Base-by-base conservation (phyloP, 2,329 filamentous ascomycete genomes). In the Talaromyces sp. region DNA sequence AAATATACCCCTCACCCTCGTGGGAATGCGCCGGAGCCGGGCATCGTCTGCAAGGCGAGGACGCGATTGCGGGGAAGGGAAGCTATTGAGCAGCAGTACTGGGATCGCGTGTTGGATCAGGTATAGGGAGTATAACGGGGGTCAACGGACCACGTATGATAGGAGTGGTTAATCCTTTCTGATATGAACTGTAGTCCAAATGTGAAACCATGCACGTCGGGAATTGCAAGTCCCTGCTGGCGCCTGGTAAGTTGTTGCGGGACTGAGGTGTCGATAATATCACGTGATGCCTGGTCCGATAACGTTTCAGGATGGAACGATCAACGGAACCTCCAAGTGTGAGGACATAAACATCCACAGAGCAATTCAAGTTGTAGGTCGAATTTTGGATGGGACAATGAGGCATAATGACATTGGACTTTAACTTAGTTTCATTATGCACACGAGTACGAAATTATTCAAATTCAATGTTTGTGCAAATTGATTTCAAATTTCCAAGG, bases 11-110 rank as follows among this genome's bases (percentile, higher is more conserved):
- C 64, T 56, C 65, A 71, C 64, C 69, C 65, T 62, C 64, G 63
- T 57, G 65, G 65, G 56, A 65, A 63, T 50, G 63, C 61, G 52
- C 62, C 60, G 62, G 67, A 61, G 59, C 55, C 58, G 63, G 64
- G 64, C 66, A 73, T 73, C 65, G 63, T 74, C 65, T 55, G 57
- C 57, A 55, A 57, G 52, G 54, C 57, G 56, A 58, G 56, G 61
- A 63, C 67, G 68, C 66, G 68, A 70, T 63, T 70, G 69, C 70
- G 70, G 69, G 69, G 69, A 68, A 67, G 62, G 30, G 17, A 13
- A 39, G n/a, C 35, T 39, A 32, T 47, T 47, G 35, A 55, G 52
- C 47, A 55, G 49, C 52, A 54, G 40, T 24, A 33, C 13, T 29
- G 36, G 43, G 19, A 24, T 30, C 29, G 35, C 19, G 11, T 40